These are phyloP conservation scores for Leucoagaricus sp. DNA, from an alignment of 1,284 basidiomycete genomes.

Conservation along the genomic window DNA sequence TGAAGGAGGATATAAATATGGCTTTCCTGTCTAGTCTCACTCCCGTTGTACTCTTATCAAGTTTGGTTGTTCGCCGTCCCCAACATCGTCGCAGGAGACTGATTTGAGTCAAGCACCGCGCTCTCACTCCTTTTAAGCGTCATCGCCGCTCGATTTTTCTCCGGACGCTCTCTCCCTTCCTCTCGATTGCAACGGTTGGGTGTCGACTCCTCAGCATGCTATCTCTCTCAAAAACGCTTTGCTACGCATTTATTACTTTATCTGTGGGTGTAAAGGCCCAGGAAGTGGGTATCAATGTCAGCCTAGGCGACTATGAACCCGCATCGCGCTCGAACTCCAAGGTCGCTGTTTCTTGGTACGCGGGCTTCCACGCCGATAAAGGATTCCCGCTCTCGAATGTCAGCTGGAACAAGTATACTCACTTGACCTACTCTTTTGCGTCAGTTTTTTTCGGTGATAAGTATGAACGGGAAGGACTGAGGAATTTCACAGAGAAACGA, in stretches of 20 bases:
- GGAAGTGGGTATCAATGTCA: not conserved
- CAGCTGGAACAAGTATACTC: slow-evolving; percentile 53
- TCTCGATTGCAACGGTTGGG: not conserved
- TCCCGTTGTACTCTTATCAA: not conserved
- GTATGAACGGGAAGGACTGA: not conserved
- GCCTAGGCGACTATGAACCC: not conserved
- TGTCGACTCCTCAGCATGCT: not conserved
- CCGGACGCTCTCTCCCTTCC: not conserved
- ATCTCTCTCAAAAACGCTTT: slow-evolving; percentile 2
- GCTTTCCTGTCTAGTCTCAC: slow-evolving; percentile 1
- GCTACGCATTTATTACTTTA: slow-evolving; percentile 3
- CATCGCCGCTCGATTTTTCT: not conserved
- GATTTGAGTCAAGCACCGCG: not conserved
- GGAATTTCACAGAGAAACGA: slow-evolving; percentile 43
- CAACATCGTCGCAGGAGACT: not conserved
- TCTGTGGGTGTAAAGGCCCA: not conserved
- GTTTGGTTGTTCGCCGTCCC: not conserved
- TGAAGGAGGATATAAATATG: slow-evolving; percentile 9
- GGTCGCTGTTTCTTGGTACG: slow-evolving; percentile 44
- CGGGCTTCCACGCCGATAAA: slow-evolving; percentile 44
- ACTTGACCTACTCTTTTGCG: slow-evolving; percentile 58
- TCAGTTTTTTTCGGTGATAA: slow-evolving; percentile 34
- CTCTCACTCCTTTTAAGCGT: not conserved
- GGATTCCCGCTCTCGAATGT: slow-evolving; percentile 43
- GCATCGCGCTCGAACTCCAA: slow-evolving; percentile 14